Conservation (phyloP, 176 grass and related monocot species). For the Eragrostis nindensis region DNA sequence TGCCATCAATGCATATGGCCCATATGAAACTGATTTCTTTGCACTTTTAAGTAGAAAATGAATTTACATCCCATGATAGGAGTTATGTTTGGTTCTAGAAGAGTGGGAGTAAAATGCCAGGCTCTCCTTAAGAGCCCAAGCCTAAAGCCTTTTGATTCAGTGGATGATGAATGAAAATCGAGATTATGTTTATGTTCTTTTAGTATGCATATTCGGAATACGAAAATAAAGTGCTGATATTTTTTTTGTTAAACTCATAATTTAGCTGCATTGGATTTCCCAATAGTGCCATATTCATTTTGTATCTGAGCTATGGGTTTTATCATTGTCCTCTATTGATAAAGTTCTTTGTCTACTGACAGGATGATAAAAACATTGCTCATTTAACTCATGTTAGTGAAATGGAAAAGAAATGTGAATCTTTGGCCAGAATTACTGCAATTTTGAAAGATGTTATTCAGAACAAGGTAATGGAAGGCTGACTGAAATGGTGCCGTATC, state of each 20-base stretch:
- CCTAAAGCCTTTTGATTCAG: too few species aligned
- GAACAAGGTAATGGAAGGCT: conserved; percentile 77
- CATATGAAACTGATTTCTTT: background rate
- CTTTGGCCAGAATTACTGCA: conserved; percentile 93
- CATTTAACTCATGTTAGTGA: conserved; percentile 98
- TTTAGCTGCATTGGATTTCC: background rate
- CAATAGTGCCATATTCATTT: conserved; percentile 20
- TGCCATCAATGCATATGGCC: background rate
- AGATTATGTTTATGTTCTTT: background rate
- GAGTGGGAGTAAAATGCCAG: background rate
- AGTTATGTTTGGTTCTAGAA: conserved; percentile 4
- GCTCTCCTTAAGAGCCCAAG: background rate
- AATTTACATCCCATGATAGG: background rate
- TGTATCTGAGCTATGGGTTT: background rate
- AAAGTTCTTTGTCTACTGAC: conserved; percentile 30
- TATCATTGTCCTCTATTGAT: conserved; percentile 26
- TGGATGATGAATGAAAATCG: conserved; percentile 2
- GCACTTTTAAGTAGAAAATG: background rate
- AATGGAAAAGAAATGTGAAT: conserved; percentile 98
- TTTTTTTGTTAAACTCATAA: conserved; percentile 1
- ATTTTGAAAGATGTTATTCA: conserved; percentile 88
- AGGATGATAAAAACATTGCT: conserved; percentile 99
- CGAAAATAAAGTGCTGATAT: background rate
- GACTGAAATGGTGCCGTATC: background rate
- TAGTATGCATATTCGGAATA: background rate